These are phyloP conservation scores for Fusarium robinianum DNA, from an alignment of 2,329 filamentous ascomycete species.

Conservation along the genomic window DNA sequence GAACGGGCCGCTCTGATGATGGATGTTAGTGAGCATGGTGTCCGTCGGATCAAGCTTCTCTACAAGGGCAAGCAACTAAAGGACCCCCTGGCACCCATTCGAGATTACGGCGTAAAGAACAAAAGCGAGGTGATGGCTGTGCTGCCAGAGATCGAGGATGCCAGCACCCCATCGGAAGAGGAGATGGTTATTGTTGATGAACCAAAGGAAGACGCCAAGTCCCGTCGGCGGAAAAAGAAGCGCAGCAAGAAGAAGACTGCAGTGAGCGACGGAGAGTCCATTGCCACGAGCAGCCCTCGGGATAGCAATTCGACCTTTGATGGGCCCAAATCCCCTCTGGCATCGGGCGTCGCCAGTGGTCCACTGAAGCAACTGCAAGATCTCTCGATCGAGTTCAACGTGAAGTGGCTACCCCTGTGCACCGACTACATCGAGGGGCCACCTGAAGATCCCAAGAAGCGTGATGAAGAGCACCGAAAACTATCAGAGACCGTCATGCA, in stretches of 20 bases:
- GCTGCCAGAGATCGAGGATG: conserved; percentile 46
- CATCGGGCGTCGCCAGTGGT: conserved; percentile 42
- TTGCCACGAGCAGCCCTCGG: conserved; percentile 48
- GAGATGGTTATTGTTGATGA: conserved; percentile 53
- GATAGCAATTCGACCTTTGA: conserved; percentile 50
- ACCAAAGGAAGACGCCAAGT: conserved; percentile 41
- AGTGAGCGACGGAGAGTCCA: conserved; percentile 43
- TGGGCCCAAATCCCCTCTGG: conserved; percentile 30
- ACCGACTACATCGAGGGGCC: conserved; percentile 64
- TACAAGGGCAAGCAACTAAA: conserved; percentile 76
- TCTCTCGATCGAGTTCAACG: conserved; percentile 67
- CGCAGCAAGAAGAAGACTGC: conserved; percentile 41
- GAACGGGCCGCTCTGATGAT: conserved; percentile 70
- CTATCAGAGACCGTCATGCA: conserved; percentile 77
- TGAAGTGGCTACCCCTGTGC: conserved; percentile 68
- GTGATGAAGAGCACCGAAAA: conserved; percentile 73
- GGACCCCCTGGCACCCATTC: conserved; percentile 61
- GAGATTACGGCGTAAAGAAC: conserved; percentile 66
- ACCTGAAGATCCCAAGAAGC: conserved; percentile 68
- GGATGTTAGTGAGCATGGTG: conserved; percentile 59
- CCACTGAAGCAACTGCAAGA: conserved; percentile 63
- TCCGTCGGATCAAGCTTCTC: conserved; percentile 65
- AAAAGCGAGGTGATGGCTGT: conserved; percentile 61
- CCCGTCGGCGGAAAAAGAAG: conserved; percentile 49
- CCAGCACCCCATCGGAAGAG: conserved; percentile 47